phyloP scores from a whole-genome alignment of 2,329 filamentous ascomycete genomes.

The Ascochyta viciae-villosae region DNA sequence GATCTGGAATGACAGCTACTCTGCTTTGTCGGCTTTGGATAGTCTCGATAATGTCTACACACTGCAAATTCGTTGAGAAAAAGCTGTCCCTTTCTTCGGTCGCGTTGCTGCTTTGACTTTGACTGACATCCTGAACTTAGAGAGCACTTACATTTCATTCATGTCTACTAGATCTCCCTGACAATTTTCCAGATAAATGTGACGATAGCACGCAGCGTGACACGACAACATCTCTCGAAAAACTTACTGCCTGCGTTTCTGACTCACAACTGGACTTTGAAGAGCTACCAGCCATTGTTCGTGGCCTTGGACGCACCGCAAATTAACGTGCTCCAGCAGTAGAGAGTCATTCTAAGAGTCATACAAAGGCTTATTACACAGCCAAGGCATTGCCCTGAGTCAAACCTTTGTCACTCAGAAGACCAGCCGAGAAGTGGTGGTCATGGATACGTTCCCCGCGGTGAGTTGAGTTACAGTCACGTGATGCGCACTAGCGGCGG shows the following conservation, averaged over 20 bases:
- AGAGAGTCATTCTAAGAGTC: background rate
- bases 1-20: constrained; percentile 7
- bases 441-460: too few relatives aligned
- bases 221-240: background rate
- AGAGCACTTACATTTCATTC: background rate
- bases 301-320: background rate
- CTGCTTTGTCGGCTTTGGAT: constrained; percentile 8
- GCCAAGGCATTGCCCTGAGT: background rate
- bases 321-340: background rate
- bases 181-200: background rate
- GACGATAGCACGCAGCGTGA: background rate
- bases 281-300: background rate
- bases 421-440: too few relatives aligned
- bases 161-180: background rate
- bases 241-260: background rate
- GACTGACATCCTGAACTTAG: background rate
- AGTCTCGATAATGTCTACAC: constrained; percentile 14
- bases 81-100: background rate
- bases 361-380: background rate
- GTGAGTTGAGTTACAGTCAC: background rate
- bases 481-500: constrained; percentile 17
- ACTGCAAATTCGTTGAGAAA: background rate
- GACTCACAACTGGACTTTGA: background rate
- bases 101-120: background rate
- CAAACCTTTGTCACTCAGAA: background rate